Evolutionary conservation across 2,329 filamentous ascomycete species (phyloP).

Genomic region (Alternaria alternata): DNA sequence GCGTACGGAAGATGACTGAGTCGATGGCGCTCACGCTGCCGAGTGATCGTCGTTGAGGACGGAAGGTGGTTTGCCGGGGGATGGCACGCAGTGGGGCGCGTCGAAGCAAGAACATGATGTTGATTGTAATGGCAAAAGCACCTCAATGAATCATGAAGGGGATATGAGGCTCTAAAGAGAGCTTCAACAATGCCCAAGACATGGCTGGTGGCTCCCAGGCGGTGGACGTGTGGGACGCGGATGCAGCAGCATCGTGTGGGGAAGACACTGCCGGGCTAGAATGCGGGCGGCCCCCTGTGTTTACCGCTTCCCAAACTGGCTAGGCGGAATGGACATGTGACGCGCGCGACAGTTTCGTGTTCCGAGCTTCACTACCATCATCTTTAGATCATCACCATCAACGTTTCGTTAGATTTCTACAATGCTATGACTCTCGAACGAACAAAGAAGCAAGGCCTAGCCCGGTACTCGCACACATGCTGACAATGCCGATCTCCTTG

Average conservation of each 20-base stretch:
- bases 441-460: conserved; percentile 44
- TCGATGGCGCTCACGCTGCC: conserved; percentile 55
- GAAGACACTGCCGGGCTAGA: conserved; percentile 22
- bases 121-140: conserved; percentile 14
- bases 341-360: neutral
- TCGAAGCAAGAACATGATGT: conserved; percentile 42
- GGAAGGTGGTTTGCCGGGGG: conserved; percentile 23
- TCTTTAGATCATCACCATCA: neutral
- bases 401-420: neutral
- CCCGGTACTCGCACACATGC: conserved; percentile 71
- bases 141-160: conserved; percentile 11
- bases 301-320: neutral
- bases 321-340: neutral
- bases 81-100: conserved; percentile 31
- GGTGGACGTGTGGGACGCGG: conserved; percentile 29
- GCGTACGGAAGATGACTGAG: conserved; percentile 60
- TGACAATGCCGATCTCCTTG: conserved; percentile 82
- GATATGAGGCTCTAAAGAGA: conserved; percentile 15
- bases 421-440: conserved; percentile 35
- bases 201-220: conserved; percentile 18
- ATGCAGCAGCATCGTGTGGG: conserved; percentile 35
- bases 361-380: neutral
- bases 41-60: conserved; percentile 32
- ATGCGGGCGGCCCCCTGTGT: conserved; percentile 10
- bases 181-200: conserved; percentile 14